Percentiles rank a stretch among this genome's conserved stretches.
Evolutionary conservation across 1,284 basidiomycete genomes (phyloP).

Genomic region (Rhodotorula sp.): DNA sequence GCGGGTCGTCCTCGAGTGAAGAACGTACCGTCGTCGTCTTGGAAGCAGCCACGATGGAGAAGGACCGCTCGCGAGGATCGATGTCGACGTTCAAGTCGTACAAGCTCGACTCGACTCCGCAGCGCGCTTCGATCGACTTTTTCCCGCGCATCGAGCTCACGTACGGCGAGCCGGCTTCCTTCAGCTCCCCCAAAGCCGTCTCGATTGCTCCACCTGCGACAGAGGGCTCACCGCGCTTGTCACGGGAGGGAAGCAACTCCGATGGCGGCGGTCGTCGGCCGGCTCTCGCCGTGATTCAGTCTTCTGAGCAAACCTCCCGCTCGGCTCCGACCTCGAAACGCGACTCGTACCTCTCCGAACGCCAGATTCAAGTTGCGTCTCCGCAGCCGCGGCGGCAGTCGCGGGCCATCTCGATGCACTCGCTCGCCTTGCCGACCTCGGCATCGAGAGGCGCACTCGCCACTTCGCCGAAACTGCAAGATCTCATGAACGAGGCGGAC

Average conservation of each 20-base stretch:
- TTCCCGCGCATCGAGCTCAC: slow-evolving; percentile 28
- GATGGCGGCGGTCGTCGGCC: slow-evolving; percentile 6
- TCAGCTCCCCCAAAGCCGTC: neutral
- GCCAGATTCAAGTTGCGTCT: slow-evolving; percentile 13
- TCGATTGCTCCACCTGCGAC: neutral
- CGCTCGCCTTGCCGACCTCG: slow-evolving; percentile 4
- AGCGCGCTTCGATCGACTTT: slow-evolving; percentile 23
- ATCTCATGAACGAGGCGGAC: neutral
- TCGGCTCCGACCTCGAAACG: slow-evolving; percentile 7
- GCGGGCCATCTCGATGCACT: slow-evolving; percentile 11
- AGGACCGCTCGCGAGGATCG: slow-evolving; percentile 12
- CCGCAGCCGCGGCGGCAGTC: neutral
- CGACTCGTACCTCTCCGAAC: slow-evolving; percentile 19
- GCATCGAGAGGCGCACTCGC: neutral
- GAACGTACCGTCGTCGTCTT: neutral
- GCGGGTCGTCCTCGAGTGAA: neutral
- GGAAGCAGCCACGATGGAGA: neutral
- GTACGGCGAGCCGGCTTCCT: neutral
- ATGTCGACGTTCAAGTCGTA: slow-evolving; percentile 15
- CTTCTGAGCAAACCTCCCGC: neutral
- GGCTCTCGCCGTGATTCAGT: slow-evolving; percentile 13
- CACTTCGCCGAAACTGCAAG: neutral
- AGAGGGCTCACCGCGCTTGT: neutral
- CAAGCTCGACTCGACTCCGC: neutral
- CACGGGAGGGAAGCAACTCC: neutral